These are phyloP conservation scores for Chlorella sp. DNA, from an alignment of 139 green algal species.

Conservation along the genomic window DNA sequence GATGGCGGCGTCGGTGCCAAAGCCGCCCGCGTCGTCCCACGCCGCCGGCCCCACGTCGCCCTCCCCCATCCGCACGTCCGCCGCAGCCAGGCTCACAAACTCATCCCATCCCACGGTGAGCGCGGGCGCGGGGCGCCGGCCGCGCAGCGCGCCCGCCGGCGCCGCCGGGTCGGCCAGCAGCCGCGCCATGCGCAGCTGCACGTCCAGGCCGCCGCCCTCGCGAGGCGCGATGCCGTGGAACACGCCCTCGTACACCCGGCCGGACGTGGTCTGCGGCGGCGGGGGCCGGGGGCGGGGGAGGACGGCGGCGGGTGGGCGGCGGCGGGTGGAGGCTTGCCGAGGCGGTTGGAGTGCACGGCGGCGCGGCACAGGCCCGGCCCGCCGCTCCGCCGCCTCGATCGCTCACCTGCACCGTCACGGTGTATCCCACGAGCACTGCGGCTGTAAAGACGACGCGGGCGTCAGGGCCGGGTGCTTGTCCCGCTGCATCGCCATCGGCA, in stretches of 20 bases:
- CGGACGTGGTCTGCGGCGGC: conserved; percentile 49
- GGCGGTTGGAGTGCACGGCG: neutral
- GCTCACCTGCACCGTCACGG: conserved; percentile 71
- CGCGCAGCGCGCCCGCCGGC: neutral
- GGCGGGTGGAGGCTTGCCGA: neutral
- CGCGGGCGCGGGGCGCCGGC: neutral
- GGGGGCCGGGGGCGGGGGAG: neutral
- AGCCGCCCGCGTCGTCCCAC: conserved; percentile 52
- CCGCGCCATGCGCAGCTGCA: conserved; percentile 67
- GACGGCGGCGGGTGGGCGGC: neutral
- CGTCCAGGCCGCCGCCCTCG: conserved; percentile 24
- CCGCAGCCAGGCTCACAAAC: conserved; percentile 58
- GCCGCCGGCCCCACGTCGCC: conserved; percentile 51
- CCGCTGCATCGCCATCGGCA: neutral
- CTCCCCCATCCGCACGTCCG: conserved; percentile 65
- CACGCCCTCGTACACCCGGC: conserved; percentile 71
- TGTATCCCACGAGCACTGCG: conserved; percentile 71
- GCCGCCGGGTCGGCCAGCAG: conserved; percentile 26
- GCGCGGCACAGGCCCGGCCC: neutral
- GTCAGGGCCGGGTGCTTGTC: neutral
- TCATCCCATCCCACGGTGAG: conserved; percentile 43
- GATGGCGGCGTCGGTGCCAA: conserved; percentile 83
- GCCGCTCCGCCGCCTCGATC: neutral
- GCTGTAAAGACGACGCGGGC: conserved; percentile 37
- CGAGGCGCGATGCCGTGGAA: conserved; percentile 55